These are phyloP conservation scores for Drechslerella stenobrocha DNA, from an alignment of 2,329 filamentous ascomycete genomes.

Conservation along the genomic window DNA sequence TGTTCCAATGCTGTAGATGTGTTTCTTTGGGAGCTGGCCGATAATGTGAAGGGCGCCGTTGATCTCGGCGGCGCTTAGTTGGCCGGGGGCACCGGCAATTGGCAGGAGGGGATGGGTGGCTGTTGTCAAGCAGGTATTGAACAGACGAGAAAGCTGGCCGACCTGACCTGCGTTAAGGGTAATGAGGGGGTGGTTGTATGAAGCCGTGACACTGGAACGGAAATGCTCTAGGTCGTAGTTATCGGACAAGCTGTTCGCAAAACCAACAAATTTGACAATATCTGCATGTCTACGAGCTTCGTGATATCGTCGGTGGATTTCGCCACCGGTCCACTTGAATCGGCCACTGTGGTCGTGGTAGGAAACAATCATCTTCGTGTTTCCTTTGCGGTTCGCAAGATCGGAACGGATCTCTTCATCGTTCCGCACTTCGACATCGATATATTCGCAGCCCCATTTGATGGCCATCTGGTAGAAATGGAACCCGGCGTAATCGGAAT, in stretches of 20 bases:
- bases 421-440: conserved; percentile 85
- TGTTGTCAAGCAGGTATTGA: conserved; percentile 84
- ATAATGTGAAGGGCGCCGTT: conserved; percentile 77
- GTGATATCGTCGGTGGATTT: conserved; percentile 72
- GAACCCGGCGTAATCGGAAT: conserved; percentile 62
- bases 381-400: conserved; percentile 71
- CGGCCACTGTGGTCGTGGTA: conserved; percentile 85
- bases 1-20: conserved; percentile 71
- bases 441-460: conserved; percentile 86
- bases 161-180: conserved; percentile 84
- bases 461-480: conserved; percentile 65
- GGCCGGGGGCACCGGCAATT: conserved; percentile 74
- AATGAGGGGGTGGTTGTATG: conserved; percentile 73
- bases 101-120: conserved; percentile 84
- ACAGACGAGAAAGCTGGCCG: conserved; percentile 79
- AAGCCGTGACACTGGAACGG: conserved; percentile 71
- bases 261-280: conserved; percentile 87
- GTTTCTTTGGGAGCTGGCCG: conserved; percentile 76
- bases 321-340: conserved; percentile 77
- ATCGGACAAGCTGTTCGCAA: conserved; percentile 78
- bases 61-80: conserved; percentile 82
- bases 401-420: conserved; percentile 72
- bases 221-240: conserved; percentile 92
- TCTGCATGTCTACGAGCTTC: conserved; percentile 75
- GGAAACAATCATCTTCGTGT: conserved; percentile 85